Percentiles rank a stretch among this genome's conserved stretches.
Conservation (phyloP, 23 red algal genomes). For the Gracilaria vermiculophylla region DNA sequence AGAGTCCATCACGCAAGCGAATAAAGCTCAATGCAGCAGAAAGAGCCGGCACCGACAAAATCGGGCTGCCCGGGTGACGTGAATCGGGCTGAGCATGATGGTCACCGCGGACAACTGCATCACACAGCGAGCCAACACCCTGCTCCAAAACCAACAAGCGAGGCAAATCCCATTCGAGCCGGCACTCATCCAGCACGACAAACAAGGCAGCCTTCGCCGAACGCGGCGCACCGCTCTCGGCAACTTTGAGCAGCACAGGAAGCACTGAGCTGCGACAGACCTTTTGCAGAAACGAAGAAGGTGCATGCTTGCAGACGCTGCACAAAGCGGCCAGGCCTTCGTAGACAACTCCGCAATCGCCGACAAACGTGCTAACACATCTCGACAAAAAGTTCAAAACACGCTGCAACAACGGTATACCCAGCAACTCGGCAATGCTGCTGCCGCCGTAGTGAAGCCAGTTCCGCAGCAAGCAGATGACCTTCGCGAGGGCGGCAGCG, state of each 20-base stretch:
- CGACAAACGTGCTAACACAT: not conserved
- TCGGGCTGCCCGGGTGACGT: not conserved
- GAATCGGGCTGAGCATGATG: not conserved
- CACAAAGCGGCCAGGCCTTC: constrained; percentile 19
- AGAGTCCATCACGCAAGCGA: not conserved
- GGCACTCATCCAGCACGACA: not conserved
- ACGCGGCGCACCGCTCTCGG: not conserved
- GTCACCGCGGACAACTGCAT: not conserved
- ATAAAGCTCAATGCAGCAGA: not conserved
- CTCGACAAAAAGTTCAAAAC: constrained; percentile 19
- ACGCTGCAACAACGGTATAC: constrained; percentile 14
- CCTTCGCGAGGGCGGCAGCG: not conserved
- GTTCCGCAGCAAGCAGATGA: constrained; percentile 25
- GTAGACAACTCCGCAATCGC: not conserved
- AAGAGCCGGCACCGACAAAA: not conserved
- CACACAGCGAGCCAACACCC: not conserved
- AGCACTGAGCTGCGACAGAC: not conserved
- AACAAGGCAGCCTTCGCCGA: constrained; percentile 7
- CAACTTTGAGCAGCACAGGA: not conserved
- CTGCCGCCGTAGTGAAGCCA: constrained; percentile 28
- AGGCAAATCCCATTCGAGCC: not conserved
- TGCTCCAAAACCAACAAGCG: not conserved
- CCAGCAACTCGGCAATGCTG: not conserved
- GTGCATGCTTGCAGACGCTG: constrained; percentile 10
- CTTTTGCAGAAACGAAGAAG: not conserved